Evolutionary conservation across 2,329 filamentous ascomycete genomes (phyloP).

Genomic region (Diplodia intermedia): DNA sequence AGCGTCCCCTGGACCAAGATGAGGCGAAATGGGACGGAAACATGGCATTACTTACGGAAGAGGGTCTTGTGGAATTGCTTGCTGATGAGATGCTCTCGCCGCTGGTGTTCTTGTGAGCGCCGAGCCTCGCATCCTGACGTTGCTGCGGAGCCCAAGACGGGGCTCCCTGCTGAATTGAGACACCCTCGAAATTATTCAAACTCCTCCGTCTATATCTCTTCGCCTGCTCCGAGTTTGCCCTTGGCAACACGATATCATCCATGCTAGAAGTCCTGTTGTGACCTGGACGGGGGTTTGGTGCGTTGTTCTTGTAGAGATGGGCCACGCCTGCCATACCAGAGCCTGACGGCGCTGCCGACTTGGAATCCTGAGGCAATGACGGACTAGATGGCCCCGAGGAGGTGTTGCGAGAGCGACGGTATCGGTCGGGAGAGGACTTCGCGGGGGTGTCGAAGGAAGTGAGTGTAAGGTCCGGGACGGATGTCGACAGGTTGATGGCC

Average conservation of each 20-base stretch:
- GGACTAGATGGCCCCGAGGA: constrained; percentile 24
- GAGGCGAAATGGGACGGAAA: not conserved
- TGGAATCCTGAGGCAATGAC: constrained; percentile 32
- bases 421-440: constrained; percentile 81
- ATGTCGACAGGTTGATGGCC: constrained; percentile 58
- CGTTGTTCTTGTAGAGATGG: constrained; percentile 56
- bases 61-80: constrained; percentile 42
- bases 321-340: constrained; percentile 63
- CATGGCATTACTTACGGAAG: constrained; percentile 41
- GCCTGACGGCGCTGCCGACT: constrained; percentile 57
- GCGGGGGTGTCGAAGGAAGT: constrained; percentile 61
- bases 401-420: constrained; percentile 64
- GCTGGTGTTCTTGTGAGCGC: constrained; percentile 46
- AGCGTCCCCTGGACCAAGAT: not conserved
- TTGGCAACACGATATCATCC: constrained; percentile 74
- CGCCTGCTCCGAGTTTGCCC: constrained; percentile 68
- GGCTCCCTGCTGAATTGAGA: constrained; percentile 35
- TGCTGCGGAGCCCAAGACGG: constrained; percentile 35
- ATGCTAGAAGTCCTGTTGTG: constrained; percentile 66
- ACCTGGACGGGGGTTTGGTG: constrained; percentile 47
- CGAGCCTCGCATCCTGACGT: constrained; percentile 41
- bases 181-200: constrained; percentile 69
- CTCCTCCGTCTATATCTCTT: constrained; percentile 84
- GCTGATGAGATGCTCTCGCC: constrained; percentile 47
- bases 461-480: constrained; percentile 63